Percentiles rank a stretch among this genome's conserved stretches.
Conservation (phyloP, 2,329 filamentous ascomycete genomes). For the Aspergillus brunneoviolaceus region DNA sequence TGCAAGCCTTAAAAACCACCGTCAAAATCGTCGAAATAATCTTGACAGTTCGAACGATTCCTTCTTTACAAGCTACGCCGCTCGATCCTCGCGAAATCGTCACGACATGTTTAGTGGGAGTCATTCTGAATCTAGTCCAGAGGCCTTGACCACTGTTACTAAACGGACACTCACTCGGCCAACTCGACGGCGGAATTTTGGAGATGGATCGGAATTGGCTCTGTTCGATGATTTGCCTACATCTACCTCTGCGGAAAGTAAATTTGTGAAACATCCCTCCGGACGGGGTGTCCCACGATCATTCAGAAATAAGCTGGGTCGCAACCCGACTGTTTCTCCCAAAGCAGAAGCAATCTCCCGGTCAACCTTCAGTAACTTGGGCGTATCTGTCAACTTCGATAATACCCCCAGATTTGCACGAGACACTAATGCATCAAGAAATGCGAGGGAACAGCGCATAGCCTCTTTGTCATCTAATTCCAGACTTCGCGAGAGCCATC, state of each 20-base stretch:
- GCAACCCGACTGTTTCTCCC: conserved; percentile 34
- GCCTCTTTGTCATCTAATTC: conserved; percentile 41
- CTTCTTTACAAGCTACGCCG: conserved; percentile 41
- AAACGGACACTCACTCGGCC: conserved; percentile 76
- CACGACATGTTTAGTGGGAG: conserved; percentile 51
- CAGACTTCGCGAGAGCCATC: conserved; percentile 43
- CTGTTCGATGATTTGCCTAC: conserved; percentile 93
- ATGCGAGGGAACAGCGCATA: conserved; percentile 62
- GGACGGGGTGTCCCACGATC: conserved; percentile 67
- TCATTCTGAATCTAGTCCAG: conserved; percentile 50
- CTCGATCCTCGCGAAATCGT: conserved; percentile 43
- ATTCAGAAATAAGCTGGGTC: conserved; percentile 52
- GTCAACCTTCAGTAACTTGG: conserved; percentile 58
- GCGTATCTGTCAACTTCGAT: conserved; percentile 34
- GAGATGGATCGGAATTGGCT: conserved; percentile 89
- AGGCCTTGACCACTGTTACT: conserved; percentile 53
- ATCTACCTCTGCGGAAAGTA: conserved; percentile 75
- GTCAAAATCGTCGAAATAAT: conserved; percentile 75
- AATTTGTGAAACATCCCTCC: conserved; percentile 76
- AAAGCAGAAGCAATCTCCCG: conserved; percentile 49
- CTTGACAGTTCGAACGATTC: conserved; percentile 67
- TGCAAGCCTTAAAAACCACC: conserved; percentile 67
- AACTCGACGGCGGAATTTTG: conserved; percentile 70
- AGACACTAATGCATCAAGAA: conserved; percentile 65
- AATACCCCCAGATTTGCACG: conserved; percentile 64